Base-by-base conservation (phyloP, 163 green algal genomes). In the Scenedesmus sp. region DNA sequence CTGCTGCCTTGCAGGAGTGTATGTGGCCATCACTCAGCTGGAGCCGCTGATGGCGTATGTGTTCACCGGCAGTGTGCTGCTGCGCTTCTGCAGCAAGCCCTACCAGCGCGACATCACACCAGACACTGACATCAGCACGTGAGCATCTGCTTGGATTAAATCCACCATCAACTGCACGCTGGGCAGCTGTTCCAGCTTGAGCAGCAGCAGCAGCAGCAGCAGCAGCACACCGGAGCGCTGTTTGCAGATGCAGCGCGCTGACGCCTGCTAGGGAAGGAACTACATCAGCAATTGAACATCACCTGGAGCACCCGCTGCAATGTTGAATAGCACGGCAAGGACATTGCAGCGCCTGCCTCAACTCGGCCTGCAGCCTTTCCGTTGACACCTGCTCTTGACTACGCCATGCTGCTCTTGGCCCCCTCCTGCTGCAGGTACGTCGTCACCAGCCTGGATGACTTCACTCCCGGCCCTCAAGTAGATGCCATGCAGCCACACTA, bases 11-110 rank as follows among this genome's bases (percentile, higher is more conserved):
- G 12, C 76, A 26, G 84, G 84, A 12, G 59, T 89, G 8, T 89
- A 89, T 57, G 84, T 89, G 10, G 84, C 84, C 2, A 57, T 89
- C 20, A 89, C 84, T 56, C 18, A 26, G n/a, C 15, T 79, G 5
- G 59, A 60, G 84, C 84, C 84, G 62, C 84, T 89, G 5, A 26
- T 77, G 0, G 84, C 84, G n/a, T 89, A 89, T 55, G 62, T 89
- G 5, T 81, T 81, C 66, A 59, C 84, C 7, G 59, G 59, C 13
- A n/a, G 59, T 57, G 84, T 5, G 26, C 84, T 89, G 60, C 60
- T 89, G 60, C 59, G 84, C 23, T 89, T 89, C 60, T 81, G 59
- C 84, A 62, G 59, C 59, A 56, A 81, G 60, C 7, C 20, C 26
- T 79, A 81, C 26, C 15, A 55, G 20, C 34, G 60, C 34, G 84